Evolutionary conservation across 805 yeast species (phyloP), one percentile per base, ranked within the genome.

Genomic region (Yueomyces sinensis): DNA sequence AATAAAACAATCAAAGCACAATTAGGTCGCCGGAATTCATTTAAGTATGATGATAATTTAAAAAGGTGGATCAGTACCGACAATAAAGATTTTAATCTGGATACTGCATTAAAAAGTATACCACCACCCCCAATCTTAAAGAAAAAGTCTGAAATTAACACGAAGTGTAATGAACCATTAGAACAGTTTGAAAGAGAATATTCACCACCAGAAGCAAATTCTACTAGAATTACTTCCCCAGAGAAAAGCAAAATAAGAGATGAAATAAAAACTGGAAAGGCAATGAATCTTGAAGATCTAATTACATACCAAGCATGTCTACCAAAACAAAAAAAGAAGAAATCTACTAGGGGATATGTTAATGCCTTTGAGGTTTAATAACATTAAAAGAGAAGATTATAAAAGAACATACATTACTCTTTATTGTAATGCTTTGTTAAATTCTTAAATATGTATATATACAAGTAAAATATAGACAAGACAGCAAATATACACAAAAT

Each of bases 61-160:
- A 76, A 79, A 53, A 70, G 95, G 47, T 91, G 96, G 95, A 73
- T 91, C 33, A 77, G 83, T 50, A 72, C 75, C 46, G 58, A 66
- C 11, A 11, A 11, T 20, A 20, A 11, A 7, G 11, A 20, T 20
- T 7, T 20, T 7, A 20, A 7, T 7, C 11, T 11, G 7, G 24
- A 20, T 7, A 20, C 24, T 20, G 11, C 24, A 7, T 7, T 20
- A 11, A 20, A 20, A 11, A 52, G 59, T 44, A 58, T 63, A 36
- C 52, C 49, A 17, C 60, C 49, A 34, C 52, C n/a, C n/a, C 36
- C 30, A 55, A 43, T 39, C 59, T 34, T 3, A 35, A 33, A 20
- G 37, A 41, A 20, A 20, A 20, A 20, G 30, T 38, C 4, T 17
- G 31, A 13, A 32, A 36, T n/a, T n/a, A n/a, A n/a, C n/a, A n/a